phyloP scores from a whole-genome alignment of 2,329 filamentous ascomycete genomes.

The Metarhizium robertsii region DNA sequence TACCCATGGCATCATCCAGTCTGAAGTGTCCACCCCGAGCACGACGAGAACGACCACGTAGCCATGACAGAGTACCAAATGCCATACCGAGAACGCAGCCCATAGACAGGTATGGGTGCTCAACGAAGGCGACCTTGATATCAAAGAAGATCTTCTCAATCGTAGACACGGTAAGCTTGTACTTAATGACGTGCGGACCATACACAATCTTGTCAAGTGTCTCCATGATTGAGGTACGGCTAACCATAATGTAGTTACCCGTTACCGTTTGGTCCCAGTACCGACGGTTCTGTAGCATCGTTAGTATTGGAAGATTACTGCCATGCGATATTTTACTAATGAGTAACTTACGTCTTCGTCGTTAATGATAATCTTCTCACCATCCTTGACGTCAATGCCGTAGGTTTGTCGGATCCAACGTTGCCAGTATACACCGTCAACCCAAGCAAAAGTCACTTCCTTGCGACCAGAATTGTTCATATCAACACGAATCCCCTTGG shows the following conservation, averaged over 20 bases:
- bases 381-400: constrained; percentile 77
- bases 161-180: constrained; percentile 68
- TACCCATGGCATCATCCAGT: constrained; percentile 45
- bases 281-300: constrained; percentile 58
- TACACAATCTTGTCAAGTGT: constrained; percentile 65
- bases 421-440: constrained; percentile 95
- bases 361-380: constrained; percentile 91
- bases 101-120: constrained; percentile 50
- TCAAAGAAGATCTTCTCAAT: constrained; percentile 65
- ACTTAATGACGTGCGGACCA: constrained; percentile 59
- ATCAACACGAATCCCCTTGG: constrained; percentile 85
- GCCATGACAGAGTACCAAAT: constrained; percentile 42
- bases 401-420: constrained; percentile 94
- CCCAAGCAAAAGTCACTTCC: constrained; percentile 92
- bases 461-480: constrained; percentile 83
- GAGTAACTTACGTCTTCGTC: constrained; percentile 76
- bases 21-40: constrained; percentile 50
- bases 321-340: too few species aligned
- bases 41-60: constrained; percentile 44
- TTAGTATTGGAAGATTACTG: neutral
- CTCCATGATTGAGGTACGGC: constrained; percentile 83
- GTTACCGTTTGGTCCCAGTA: constrained; percentile 93
- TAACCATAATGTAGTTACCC: constrained; percentile 82
- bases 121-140: constrained; percentile 46
- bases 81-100: constrained; percentile 48